Percentiles rank a stretch among this genome's conserved stretches.
Conservation (phyloP, 305 asterid species). For the Solanum hybrid region DNA sequence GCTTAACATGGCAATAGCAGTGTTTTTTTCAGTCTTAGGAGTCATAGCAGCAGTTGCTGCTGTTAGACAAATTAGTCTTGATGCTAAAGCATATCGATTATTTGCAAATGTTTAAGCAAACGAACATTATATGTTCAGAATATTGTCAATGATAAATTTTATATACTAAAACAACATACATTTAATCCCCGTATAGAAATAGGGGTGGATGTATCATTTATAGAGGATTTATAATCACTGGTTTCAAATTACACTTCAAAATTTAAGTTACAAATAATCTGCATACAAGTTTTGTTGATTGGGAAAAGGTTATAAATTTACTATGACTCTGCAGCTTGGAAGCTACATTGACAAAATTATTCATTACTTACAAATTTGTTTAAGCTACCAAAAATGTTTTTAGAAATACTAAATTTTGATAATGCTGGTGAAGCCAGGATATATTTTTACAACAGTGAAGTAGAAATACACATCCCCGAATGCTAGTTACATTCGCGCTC, state of each 20-base stretch:
- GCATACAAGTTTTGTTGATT: neutral
- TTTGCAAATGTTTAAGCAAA: conserved; percentile 63
- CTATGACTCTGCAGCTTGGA: neutral
- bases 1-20: conserved; percentile 48
- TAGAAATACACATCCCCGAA: neutral
- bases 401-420: neutral
- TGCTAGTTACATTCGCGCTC: neutral
- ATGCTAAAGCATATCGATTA: conserved; percentile 58
- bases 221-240: neutral
- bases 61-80: conserved; percentile 74
- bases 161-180: neutral
- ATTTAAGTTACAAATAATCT: neutral
- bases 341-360: neutral
- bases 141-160: neutral
- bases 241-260: neutral
- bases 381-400: neutral
- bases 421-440: neutral
- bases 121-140: neutral
- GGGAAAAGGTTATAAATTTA: neutral
- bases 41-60: conserved; percentile 77
- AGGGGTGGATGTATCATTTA: neutral
- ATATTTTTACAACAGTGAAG: neutral
- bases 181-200: neutral
- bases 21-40: conserved; percentile 48
- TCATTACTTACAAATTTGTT: neutral